Evolutionary conservation across 345 rosid genomes (phyloP), one percentile per base, ranked within the genome.

Genomic region (Barbarea vulgaris): DNA sequence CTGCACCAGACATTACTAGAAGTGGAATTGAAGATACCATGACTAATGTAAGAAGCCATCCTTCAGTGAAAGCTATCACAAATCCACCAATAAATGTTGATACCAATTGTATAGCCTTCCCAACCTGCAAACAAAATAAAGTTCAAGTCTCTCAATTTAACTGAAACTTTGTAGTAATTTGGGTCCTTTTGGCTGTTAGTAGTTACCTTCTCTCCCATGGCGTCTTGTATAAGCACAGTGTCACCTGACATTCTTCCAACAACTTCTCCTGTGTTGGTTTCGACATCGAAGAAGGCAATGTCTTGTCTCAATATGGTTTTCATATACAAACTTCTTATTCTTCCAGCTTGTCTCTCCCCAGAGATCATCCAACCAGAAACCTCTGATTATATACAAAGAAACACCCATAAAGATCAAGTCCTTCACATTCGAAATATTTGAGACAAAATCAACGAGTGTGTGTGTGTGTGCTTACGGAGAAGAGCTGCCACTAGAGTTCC

Each of bases 311-410:
- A 36, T 79, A 89, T 85, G 1, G 91, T 85, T 82, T 84, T 74
- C 65, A 86, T 25, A 78, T 87, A 89, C 59, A 81, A 69, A 46
- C 83, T 71, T 53, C 95, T 80, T 77, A 91, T 86, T 41, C 88
- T 44, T 9, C 87, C 77, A 4, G 90, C 89, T 71, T 91, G 95
- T 68, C 91, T 81, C 68, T 87, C 91, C 12, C 86, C 95, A 6
- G 88, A 84, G 52, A 87, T 83, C 88, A 89, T 91, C 96, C 97
- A 89, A 69, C 93, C 84, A 79, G 84, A 72, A 28, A 89, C 91
- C 87, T 89, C 96, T 86, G 82, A 17, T 50, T 36, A 55, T 22
- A 46, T 22, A 36, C 25, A 60, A n/a, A n/a, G 9, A 74, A 79
- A 39, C 4, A 69, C 11, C 1, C 31, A 64, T 36, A 5, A 30